Evolutionary conservation across 148 eudicot species (phyloP).

Genomic region (Polygonum maritimum): DNA sequence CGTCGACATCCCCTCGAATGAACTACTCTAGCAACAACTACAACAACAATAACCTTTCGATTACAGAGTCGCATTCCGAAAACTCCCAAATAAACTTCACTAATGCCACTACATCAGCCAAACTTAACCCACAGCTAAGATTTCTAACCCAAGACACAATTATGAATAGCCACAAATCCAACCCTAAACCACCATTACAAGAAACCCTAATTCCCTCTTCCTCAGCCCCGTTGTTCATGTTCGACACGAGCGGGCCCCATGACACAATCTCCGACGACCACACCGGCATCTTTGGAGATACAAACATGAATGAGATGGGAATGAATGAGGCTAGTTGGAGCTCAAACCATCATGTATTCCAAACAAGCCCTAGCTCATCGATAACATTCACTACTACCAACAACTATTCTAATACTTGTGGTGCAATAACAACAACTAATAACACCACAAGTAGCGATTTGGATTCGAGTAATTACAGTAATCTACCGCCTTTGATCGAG

Average conservation of each 20-base stretch:
- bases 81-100: neutral
- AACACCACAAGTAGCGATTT: conserved; percentile 5
- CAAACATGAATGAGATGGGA: neutral
- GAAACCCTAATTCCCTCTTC: conserved; percentile 25
- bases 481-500: conserved; percentile 52
- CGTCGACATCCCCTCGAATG: conserved; percentile 3
- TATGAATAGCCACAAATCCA: conserved; percentile 11
- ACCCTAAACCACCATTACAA: conserved; percentile 7
- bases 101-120: neutral
- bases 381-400: conserved; percentile 7
- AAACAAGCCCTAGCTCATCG: conserved; percentile 4
- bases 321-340: conserved; percentile 19
- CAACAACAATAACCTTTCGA: neutral
- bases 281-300: neutral
- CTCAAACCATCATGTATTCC: conserved; percentile 17
- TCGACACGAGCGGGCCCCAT: conserved; percentile 29
- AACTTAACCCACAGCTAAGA: neutral
- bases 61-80: conserved; percentile 10
- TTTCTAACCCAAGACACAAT: conserved; percentile 14
- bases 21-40: neutral
- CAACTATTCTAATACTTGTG: conserved; percentile 8
- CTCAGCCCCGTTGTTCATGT: conserved; percentile 47
- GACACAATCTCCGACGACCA: conserved; percentile 14
- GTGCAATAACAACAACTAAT: conserved; percentile 11
- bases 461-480: conserved; percentile 20